Percentiles rank a stretch among this genome's conserved stretches.
phyloP scores from a whole-genome alignment of 768 basidiomycete species.

The Thelephora aurantiotincta region DNA sequence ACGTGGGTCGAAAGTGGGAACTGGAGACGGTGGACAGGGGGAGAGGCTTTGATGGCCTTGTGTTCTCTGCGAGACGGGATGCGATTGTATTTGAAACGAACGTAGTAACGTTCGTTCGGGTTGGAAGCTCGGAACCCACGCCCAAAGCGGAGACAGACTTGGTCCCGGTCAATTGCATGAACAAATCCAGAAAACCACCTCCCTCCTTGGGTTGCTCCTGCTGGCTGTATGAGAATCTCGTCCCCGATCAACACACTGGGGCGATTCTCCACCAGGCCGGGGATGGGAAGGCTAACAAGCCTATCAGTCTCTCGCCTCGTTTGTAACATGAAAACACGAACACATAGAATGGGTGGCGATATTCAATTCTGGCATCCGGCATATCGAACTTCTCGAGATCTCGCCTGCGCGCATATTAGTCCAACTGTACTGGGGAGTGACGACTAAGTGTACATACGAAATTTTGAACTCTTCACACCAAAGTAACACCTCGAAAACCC shows the following conservation, averaged over 20 bases:
- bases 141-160: conserved; percentile 34
- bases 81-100: conserved; percentile 43
- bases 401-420: conserved; percentile 9
- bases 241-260: conserved; percentile 41
- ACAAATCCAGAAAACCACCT: conserved; percentile 29
- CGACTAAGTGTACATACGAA: neutral
- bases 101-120: conserved; percentile 26
- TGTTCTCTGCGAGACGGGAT: conserved; percentile 40
- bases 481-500: conserved; percentile 34
- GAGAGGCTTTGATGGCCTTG: conserved; percentile 27
- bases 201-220: conserved; percentile 6
- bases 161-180: conserved; percentile 26
- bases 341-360: conserved; percentile 29
- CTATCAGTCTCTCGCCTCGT: neutral
- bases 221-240: conserved; percentile 14
- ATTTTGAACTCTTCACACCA: conserved; percentile 36
- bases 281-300: conserved; percentile 28
- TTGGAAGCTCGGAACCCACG: conserved; percentile 20
- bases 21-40: conserved; percentile 25
- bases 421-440: neutral
- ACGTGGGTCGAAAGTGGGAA: conserved; percentile 24
- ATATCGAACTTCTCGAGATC: conserved; percentile 24
- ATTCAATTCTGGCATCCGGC: conserved; percentile 20
- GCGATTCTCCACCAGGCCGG: conserved; percentile 42
- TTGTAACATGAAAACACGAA: conserved; percentile 11